Evolutionary conservation across 371 early-diverging fungal genomes (phyloP).

Genomic region (Rhizopus sp.): DNA sequence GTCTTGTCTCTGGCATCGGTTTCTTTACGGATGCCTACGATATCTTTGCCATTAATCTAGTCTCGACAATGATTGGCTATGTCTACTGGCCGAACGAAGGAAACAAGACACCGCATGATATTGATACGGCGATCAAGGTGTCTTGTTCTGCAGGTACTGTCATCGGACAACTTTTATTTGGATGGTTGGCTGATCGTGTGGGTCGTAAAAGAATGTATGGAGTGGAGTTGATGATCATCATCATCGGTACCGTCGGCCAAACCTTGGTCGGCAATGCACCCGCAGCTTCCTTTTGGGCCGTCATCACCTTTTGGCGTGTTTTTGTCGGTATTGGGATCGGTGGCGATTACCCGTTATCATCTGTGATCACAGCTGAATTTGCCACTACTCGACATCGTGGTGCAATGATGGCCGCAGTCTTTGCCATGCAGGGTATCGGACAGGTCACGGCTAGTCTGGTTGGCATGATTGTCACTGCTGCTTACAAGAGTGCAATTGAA

Average conservation of each 20-base stretch:
- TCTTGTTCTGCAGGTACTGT: constrained; percentile 77
- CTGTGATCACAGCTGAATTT: constrained; percentile 83
- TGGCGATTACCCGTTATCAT: constrained; percentile 77
- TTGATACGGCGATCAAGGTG: constrained; percentile 72
- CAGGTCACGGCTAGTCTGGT: constrained; percentile 74
- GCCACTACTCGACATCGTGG: constrained; percentile 76
- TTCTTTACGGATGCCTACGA: constrained; percentile 92
- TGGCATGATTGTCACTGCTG: constrained; percentile 59
- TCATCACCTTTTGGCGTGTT: constrained; percentile 79
- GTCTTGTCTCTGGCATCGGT: constrained; percentile 85
- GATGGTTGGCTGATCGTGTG: constrained; percentile 74
- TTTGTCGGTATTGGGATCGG: constrained; percentile 81
- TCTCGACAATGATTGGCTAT: constrained; percentile 75
- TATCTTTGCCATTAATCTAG: constrained; percentile 83
- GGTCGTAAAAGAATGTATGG: constrained; percentile 88
- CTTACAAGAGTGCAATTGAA: constrained; percentile 56
- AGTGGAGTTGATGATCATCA: constrained; percentile 77
- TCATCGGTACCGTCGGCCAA: constrained; percentile 73
- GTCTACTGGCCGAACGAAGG: constrained; percentile 54
- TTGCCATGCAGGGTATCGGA: constrained; percentile 88
- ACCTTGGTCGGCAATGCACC: constrained; percentile 60
- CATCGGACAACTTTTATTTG: constrained; percentile 78
- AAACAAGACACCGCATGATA: constrained; percentile 53
- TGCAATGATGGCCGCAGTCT: constrained; percentile 83
- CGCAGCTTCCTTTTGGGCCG: constrained; percentile 60